Conservation (phyloP, 2,329 filamentous ascomycete species). For the Orbilia oligospora region DNA sequence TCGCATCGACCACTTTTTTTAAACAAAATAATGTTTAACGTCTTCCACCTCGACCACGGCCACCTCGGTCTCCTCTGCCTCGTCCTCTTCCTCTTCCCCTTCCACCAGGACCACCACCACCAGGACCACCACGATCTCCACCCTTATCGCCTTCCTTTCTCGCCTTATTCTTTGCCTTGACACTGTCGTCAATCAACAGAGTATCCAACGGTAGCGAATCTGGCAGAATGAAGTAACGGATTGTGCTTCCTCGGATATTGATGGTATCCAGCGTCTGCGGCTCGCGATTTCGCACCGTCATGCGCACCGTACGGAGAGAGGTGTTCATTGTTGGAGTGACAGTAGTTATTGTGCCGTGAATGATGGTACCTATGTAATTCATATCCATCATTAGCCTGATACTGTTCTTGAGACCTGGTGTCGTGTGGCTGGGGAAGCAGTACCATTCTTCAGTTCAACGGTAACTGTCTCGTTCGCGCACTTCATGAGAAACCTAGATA, state of each 20-base stretch:
- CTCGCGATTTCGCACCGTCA: constrained; percentile 90
- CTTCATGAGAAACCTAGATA: constrained; percentile 94
- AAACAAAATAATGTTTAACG: constrained; percentile 62
- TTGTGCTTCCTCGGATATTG: constrained; percentile 95
- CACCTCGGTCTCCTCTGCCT: constrained; percentile 67
- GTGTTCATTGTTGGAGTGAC: constrained; percentile 99
- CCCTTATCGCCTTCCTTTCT: constrained; percentile 82
- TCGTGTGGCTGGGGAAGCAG: constrained; percentile 61
- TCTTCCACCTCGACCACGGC: constrained; percentile 66
- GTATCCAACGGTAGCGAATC: constrained; percentile 96
- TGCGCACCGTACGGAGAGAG: constrained; percentile 93
- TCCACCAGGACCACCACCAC: constrained; percentile 72
- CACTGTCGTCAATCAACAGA: constrained; percentile 92
- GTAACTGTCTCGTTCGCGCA: constrained; percentile 99
- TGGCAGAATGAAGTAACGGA: constrained; percentile 96
- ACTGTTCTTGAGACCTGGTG: constrained; percentile 29
- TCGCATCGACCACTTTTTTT: background rate
- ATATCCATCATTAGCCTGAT: constrained; percentile 26
- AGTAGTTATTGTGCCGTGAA: constrained; percentile 96
- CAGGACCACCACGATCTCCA: constrained; percentile 74
- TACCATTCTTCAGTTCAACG: constrained; percentile 98
- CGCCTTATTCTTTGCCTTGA: constrained; percentile 99
- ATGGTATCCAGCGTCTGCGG: constrained; percentile 92
- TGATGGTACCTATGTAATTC: constrained; percentile 80
- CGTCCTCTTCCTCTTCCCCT: constrained; percentile 69